Percentiles rank a stretch among this genome's conserved stretches.
These are phyloP conservation scores for Chrysanthemum lavandulifolium DNA, from an alignment of 129 eudicot species.

Conservation along the genomic window DNA sequence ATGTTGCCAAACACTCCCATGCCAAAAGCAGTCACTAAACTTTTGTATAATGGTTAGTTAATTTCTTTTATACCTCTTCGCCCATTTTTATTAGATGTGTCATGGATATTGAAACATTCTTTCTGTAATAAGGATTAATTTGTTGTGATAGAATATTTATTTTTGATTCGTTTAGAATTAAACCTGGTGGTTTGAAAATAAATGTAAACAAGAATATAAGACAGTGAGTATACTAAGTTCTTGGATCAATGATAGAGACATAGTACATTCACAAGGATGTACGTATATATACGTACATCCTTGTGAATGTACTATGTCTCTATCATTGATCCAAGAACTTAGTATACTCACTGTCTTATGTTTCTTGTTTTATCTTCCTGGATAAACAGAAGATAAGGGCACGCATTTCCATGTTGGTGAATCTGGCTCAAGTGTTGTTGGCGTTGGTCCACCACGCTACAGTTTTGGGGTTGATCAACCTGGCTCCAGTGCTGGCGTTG, in stretches of 20 bases:
- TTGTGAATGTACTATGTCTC: background rate
- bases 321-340: background rate
- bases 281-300: background rate
- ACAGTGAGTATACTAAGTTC: background rate
- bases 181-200: too few relatives aligned
- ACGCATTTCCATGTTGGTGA: constrained; percentile 28
- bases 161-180: too few relatives aligned
- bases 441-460: constrained; percentile 27
- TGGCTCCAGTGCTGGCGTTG: constrained; percentile 11
- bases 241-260: background rate
- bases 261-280: background rate
- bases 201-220: background rate
- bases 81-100: too few relatives aligned
- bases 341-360: background rate
- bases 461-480: background rate
- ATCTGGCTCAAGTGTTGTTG: constrained; percentile 24
- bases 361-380: constrained; percentile 8
- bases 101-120: too few relatives aligned
- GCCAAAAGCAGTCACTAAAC: too few relatives aligned
- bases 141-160: too few relatives aligned
- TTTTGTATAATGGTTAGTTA: too few relatives aligned
- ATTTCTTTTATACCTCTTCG: too few relatives aligned
- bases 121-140: too few relatives aligned
- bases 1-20: too few relatives aligned
- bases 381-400: constrained; percentile 40